These are phyloP conservation scores for Aspergillus sp. DNA, from an alignment of 2,329 filamentous ascomycete species.

Conservation along the genomic window DNA sequence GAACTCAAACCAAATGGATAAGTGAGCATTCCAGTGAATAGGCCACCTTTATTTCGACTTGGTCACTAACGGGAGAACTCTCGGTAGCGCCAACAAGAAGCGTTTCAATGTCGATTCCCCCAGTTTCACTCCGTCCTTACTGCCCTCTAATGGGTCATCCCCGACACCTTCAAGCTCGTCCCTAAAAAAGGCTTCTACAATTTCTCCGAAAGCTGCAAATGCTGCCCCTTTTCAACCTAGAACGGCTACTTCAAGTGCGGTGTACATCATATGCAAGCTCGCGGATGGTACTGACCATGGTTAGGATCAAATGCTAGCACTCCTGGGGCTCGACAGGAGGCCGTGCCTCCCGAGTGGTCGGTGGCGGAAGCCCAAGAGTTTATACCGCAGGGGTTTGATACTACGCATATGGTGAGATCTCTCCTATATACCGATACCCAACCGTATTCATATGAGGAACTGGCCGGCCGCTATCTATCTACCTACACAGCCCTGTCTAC, in stretches of 20 bases:
- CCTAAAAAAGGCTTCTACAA: slow-evolving; percentile 65
- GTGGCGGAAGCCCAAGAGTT: slow-evolving; percentile 49
- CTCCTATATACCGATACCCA: background rate
- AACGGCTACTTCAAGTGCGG: slow-evolving; percentile 40
- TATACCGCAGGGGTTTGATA: slow-evolving; percentile 57
- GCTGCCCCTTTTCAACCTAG: slow-evolving; percentile 63
- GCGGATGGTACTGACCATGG: slow-evolving; percentile 22
- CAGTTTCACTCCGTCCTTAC: slow-evolving; percentile 74
- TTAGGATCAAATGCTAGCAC: slow-evolving; percentile 44
- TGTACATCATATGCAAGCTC: slow-evolving; percentile 1
- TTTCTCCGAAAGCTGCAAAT: slow-evolving; percentile 86
- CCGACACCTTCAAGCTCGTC: slow-evolving; percentile 22
- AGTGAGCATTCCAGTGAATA: slow-evolving; percentile 27
- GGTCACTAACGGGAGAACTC: slow-evolving; percentile 19
- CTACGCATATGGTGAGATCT: slow-evolving; percentile 48
- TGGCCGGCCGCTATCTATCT: background rate
- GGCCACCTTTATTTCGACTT: slow-evolving; percentile 3
- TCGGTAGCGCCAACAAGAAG: slow-evolving; percentile 53
- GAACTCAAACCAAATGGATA: slow-evolving; percentile 44
- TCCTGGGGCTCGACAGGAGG: slow-evolving; percentile 40
- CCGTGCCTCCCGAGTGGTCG: slow-evolving; percentile 44
- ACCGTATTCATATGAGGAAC: background rate
- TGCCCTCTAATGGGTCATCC: slow-evolving; percentile 39
- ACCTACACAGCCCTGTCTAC: background rate
- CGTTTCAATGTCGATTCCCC: slow-evolving; percentile 93